These are phyloP conservation scores for Pythium periplocum DNA, from an alignment of 352 stramenopile genomes.

Conservation along the genomic window DNA sequence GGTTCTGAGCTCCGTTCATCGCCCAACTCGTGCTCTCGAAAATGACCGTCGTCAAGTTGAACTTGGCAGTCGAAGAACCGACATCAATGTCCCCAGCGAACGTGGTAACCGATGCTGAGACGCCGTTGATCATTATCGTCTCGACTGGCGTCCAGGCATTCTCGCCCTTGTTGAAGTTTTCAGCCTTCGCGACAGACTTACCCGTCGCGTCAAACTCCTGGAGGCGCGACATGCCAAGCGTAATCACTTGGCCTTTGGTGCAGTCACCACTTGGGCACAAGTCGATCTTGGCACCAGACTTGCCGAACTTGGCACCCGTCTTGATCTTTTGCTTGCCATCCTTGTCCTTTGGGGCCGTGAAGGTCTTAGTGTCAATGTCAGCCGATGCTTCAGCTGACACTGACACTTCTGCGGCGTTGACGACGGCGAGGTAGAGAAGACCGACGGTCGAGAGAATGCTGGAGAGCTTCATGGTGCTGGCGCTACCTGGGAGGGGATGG, in stretches of 20 bases:
- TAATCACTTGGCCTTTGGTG: conserved; percentile 11
- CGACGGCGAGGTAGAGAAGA: too few relatives aligned
- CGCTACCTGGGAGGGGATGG: too few relatives aligned
- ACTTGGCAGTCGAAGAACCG: not conserved
- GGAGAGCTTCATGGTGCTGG: too few relatives aligned
- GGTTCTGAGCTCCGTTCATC: conserved; percentile 23
- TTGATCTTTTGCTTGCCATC: conserved; percentile 15
- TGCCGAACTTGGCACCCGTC: conserved; percentile 29
- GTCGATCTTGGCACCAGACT: conserved; percentile 25
- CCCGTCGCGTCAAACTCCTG: conserved; percentile 19
- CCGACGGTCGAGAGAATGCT: too few relatives aligned
- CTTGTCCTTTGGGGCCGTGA: too few relatives aligned
- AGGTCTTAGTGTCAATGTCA: too few relatives aligned
- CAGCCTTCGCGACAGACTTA: conserved; percentile 5
- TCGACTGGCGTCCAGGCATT: conserved; percentile 26
- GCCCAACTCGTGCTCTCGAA: conserved; percentile 22
- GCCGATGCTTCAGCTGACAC: too few relatives aligned
- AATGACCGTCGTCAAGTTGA: conserved; percentile 37
- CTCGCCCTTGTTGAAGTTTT: conserved; percentile 21
- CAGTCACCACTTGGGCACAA: conserved; percentile 28
- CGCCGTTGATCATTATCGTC: conserved; percentile 5
- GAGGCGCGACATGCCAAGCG: conserved; percentile 19
- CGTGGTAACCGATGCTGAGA: conserved; percentile 20
- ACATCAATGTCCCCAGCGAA: conserved; percentile 18
- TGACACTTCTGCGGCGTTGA: too few relatives aligned